These are phyloP conservation scores for Pyrrhoderma lamaoense DNA, from an alignment of 1,284 basidiomycete genomes.

Conservation along the genomic window DNA sequence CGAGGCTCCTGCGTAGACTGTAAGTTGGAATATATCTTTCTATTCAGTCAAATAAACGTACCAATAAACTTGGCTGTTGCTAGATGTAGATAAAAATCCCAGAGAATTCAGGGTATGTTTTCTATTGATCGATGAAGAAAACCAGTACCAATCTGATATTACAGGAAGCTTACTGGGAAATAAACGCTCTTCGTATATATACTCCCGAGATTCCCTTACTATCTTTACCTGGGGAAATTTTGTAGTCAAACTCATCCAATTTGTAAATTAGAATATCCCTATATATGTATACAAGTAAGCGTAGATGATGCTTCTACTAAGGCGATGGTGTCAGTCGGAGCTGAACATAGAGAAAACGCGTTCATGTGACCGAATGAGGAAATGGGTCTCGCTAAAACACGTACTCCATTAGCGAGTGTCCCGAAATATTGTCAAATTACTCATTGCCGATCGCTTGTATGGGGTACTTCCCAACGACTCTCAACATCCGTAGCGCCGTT, in stretches of 20 bases:
- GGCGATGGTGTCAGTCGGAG: too few relatives aligned
- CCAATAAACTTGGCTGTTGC: neutral
- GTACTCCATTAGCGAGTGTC: too few relatives aligned
- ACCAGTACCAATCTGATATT: neutral
- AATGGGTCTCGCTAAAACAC: too few relatives aligned
- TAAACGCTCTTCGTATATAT: constrained; percentile 34
- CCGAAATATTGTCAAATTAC: too few relatives aligned
- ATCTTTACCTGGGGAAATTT: neutral
- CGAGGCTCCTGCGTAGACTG: constrained; percentile 20
- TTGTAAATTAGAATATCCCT: too few relatives aligned
- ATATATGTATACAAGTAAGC: too few relatives aligned
- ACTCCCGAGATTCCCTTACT: constrained; percentile 17
- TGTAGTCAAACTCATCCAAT: too few relatives aligned
- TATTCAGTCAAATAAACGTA: neutral
- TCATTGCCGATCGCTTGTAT: too few relatives aligned
- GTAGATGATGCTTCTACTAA: too few relatives aligned
- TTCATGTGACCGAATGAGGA: neutral
- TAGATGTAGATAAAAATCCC: constrained; percentile 30
- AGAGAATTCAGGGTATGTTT: constrained; percentile 23
- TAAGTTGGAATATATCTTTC: constrained; percentile 14
- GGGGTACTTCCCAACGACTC: too few relatives aligned
- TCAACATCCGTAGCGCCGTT: too few relatives aligned
- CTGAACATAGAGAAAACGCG: neutral
- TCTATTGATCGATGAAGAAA: neutral
- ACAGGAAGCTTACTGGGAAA: constrained; percentile 34